Base-by-base conservation (phyloP, 441 rosid species). In the Erodium moschatum region DNA sequence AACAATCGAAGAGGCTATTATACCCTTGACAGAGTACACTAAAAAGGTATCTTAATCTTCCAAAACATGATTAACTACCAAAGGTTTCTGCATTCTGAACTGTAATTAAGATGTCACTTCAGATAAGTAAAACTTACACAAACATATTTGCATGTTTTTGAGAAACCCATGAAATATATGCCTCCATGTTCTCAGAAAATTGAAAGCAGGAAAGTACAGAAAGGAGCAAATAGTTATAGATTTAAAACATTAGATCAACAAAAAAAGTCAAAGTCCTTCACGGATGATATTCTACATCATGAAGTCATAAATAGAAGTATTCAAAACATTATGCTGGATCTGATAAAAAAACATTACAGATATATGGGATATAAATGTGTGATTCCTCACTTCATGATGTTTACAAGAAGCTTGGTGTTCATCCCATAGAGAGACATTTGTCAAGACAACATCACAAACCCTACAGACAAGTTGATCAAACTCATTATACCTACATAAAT, bases 361-460 rank as follows among this genome's bases (percentile, higher is more conserved):
- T 29, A 29, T 29, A 29, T 29, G 3, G 31, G 31, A 29, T 29
- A 58, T 4, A 20, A 3, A 12, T n/a, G 13, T 48, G 12, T 13
- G 44, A 60, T 65, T 66, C 6, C 65, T 70, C 24, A 86, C 98
- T 96, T 91, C 89, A 56, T 70, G 88, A 78, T 91, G 98, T 72
- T 93, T 93, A 69, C 92, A 92, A 67, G 97, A 93, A 84, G 89
- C 93, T 83, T 93, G 97, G 79, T 93, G 97, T 0, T 89, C 96
- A 81, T 88, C 96, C 97, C 97, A 93, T 0, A 71, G 76, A 61
- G 96, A 84, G 33, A 87, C 93, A 61, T 91, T 86, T 76, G 89
- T 93, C 83, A 93, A 81, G 67, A 87, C 90, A 20, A 89, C 52
- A 65, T 89, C 84, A 71, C 97, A 93, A 19, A 93, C 87, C 72